Evolutionary conservation across 2,329 filamentous ascomycete species (phyloP).

Genomic region (Orbilia oligospora): DNA sequence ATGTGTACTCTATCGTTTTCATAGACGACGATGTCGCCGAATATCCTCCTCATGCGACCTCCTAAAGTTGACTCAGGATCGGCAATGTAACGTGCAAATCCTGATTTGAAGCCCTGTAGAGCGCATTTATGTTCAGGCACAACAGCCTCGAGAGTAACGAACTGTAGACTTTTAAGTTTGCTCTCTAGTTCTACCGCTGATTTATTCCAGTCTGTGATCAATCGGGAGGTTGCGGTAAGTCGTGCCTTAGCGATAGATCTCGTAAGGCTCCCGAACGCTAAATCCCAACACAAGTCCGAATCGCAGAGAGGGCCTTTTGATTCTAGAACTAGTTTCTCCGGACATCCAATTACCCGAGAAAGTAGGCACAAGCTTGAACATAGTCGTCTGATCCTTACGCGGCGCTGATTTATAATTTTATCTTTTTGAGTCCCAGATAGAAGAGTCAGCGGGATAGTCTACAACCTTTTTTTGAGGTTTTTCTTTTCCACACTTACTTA

Average conservation of each 20-base stretch:
- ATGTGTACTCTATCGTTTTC: neutral
- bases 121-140: neutral
- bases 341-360: neutral
- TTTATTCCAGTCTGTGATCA: neutral
- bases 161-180: neutral
- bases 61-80: neutral
- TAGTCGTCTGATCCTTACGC: neutral
- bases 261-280: neutral
- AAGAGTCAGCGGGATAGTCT: neutral
- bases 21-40: neutral
- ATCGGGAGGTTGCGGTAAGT: neutral
- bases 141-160: neutral
- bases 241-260: neutral
- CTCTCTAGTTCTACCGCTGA: neutral
- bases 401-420: neutral
- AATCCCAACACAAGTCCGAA: neutral
- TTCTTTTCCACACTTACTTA: neutral
- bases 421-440: neutral
- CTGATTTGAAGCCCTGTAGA: neutral
- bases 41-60: neutral
- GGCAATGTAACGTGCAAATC: neutral
- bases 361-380: neutral
- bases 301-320: neutral
- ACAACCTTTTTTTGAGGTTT: neutral
- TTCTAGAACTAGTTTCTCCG: neutral